A percentile compares a stretch with the other conserved stretches of the same genome.
Conservation (phyloP, 2,329 filamentous ascomycete species). For the Lecanicillium sp. region DNA sequence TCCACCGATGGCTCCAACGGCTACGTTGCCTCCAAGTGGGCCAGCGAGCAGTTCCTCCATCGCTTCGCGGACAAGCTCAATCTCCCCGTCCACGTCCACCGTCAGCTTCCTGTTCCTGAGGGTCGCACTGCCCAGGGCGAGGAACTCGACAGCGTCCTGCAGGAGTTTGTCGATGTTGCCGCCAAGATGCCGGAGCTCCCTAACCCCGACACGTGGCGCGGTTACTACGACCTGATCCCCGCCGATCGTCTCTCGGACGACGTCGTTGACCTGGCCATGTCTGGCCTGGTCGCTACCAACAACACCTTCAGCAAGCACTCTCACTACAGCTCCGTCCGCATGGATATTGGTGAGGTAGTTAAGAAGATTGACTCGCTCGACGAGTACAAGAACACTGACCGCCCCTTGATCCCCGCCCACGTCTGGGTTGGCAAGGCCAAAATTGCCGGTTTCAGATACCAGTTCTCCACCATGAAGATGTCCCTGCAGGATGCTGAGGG, state of each 20-base stretch:
- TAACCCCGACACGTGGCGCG: slow-evolving; percentile 13
- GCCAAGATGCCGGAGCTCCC: slow-evolving; percentile 14
- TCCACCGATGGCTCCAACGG: slow-evolving; percentile 22
- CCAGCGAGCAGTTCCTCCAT: slow-evolving; percentile 26
- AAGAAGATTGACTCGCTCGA: slow-evolving; percentile 13
- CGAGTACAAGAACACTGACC: slow-evolving; percentile 12
- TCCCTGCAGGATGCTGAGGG: slow-evolving; percentile 10
- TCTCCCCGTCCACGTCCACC: slow-evolving; percentile 15
- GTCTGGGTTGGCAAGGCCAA: slow-evolving; percentile 15
- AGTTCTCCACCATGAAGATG: slow-evolving; percentile 14
- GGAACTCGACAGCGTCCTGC: slow-evolving; percentile 14
- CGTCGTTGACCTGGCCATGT: slow-evolving; percentile 13
- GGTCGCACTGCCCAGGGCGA: slow-evolving; percentile 12
- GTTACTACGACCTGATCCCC: slow-evolving; percentile 14
- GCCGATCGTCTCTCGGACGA: slow-evolving; percentile 13
- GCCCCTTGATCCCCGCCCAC: slow-evolving; percentile 13
- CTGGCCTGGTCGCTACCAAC: slow-evolving; percentile 2
- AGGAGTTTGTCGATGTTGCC: slow-evolving; percentile 14
- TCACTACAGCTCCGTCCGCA: slow-evolving; percentile 15
- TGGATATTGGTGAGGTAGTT: slow-evolving; percentile 14
- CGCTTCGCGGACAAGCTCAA: slow-evolving; percentile 14
- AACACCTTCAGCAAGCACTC: slow-evolving; percentile 12
- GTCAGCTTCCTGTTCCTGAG: slow-evolving; percentile 14
- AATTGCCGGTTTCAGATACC: slow-evolving; percentile 14
- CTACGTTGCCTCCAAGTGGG: slow-evolving; percentile 31